Evolutionary conservation across 805 yeast species (phyloP).

Genomic region (Candida hungchunana): DNA sequence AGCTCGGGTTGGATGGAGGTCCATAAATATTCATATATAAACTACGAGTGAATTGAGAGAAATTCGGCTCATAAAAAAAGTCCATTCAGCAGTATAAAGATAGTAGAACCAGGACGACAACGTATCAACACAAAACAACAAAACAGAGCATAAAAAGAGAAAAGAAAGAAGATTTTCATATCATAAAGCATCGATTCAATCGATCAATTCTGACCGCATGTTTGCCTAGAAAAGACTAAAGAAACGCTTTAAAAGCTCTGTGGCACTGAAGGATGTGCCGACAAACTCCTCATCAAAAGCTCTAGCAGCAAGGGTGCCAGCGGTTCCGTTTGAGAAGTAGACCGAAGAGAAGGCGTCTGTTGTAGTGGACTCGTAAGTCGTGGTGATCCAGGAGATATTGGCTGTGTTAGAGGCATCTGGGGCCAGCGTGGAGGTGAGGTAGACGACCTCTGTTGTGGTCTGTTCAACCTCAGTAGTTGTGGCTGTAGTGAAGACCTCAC

Average conservation of each 20-base stretch:
- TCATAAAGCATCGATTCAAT: too few relatives aligned
- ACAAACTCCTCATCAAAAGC: conserved; percentile 9
- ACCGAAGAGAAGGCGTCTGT: conserved; percentile 12
- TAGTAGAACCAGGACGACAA: too few relatives aligned
- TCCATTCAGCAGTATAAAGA: too few relatives aligned
- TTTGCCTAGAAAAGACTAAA: conserved; percentile 9
- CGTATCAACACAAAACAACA: too few relatives aligned
- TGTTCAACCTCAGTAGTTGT: conserved; percentile 26
- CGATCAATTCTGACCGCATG: too few relatives aligned
- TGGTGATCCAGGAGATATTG: conserved; percentile 6
- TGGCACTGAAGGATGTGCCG: conserved; percentile 4
- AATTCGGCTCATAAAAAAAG: too few relatives aligned
- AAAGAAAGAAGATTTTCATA: too few relatives aligned
- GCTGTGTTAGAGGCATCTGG: conserved; percentile 2
- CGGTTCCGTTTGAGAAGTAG: conserved; percentile 17
- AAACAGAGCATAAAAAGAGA: too few relatives aligned
- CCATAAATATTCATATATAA: not conserved
- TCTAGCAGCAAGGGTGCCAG: conserved; percentile 10
- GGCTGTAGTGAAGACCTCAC: conserved; percentile 21
- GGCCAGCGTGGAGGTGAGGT: conserved; percentile 18
- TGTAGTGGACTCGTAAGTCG: conserved; percentile 12
- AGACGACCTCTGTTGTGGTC: conserved; percentile 19
- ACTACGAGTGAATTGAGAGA: not conserved
- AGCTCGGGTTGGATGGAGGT: conserved; percentile 28
- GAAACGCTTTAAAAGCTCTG: conserved; percentile 16